Base-by-base conservation (phyloP, 805 yeast species). In the Cyberlindnera euphorbiae region DNA sequence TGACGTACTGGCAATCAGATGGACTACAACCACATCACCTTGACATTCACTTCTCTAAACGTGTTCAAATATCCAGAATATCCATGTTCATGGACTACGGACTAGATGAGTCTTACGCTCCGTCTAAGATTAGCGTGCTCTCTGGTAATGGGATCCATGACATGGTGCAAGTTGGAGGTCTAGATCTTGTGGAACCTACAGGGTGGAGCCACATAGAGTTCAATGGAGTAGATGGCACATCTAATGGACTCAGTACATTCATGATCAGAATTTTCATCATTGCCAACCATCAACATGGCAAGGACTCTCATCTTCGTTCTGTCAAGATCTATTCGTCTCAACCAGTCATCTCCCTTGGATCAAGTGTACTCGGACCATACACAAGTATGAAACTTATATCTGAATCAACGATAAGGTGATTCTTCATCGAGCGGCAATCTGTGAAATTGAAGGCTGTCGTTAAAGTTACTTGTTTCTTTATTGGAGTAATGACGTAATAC, bases 221-320 rank as follows among this genome's bases (percentile, higher is more conserved):
- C 51, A 58, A 62, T 9, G 39, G 43, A 10, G 18, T 38, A 3
- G 41, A 42, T 8, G 46, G 43, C 1, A 22, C 32, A 2, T 79
- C 73, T 36, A 74, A 75, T 3, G 71, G 77, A 2, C 58, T 87
- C 32, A 78, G 82, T 47, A 76, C 93, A 35, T 82, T 78, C 49
- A 62, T 79, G 44, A 60, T 87, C 10, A 72, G 83, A 41, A 47
- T 88, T 12, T 55, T 71, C n/a, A 67, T 87, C 6, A 55, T 74
- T 8, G 73, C 84, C 1, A 93, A 94, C 50, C 96, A 87, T 50
- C 97, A 89, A 54, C 88, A 86, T 53, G 99, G 99, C 30, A 93
- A 90, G 53, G 99, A 93, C 57, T 81, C 96, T 1, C 97, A 88
- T 56, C 65, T 93, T 9, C 62, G 98, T 31, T 82, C 88, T 0